phyloP scores from a whole-genome alignment of 352 stramenopile genomes.

The Phytophthora cajani region DNA sequence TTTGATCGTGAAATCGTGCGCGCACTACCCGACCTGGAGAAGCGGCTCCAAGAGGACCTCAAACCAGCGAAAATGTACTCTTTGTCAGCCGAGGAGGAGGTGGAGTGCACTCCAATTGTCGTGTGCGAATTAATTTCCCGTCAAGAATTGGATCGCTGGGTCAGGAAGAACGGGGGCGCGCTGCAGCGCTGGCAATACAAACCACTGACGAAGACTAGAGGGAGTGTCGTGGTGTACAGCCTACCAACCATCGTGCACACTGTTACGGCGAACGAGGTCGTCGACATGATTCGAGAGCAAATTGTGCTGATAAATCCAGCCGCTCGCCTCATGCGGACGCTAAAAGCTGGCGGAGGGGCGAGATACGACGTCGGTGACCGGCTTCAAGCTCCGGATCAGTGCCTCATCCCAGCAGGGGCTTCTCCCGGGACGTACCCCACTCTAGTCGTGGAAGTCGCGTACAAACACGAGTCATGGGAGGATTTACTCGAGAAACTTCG shows the following conservation, averaged over 20 bases:
- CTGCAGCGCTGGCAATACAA: slow-evolving; percentile 30
- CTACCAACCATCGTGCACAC: slow-evolving; percentile 6
- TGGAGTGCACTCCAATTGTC: slow-evolving; percentile 17
- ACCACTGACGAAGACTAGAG: slow-evolving; percentile 9
- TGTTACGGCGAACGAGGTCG: slow-evolving; percentile 5
- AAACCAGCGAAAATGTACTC: neutral
- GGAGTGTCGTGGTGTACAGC: slow-evolving; percentile 16
- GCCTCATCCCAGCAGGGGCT: slow-evolving; percentile 8
- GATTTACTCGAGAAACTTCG: slow-evolving; percentile 1
- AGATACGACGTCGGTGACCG: slow-evolving; percentile 24
- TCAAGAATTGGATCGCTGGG: slow-evolving; percentile 12
- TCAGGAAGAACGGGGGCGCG: slow-evolving; percentile 11
- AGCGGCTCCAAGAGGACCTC: neutral
- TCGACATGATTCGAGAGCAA: slow-evolving; percentile 15
- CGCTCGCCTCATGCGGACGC: slow-evolving; percentile 12
- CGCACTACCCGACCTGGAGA: neutral
- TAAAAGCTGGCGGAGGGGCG: neutral
- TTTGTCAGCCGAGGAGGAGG: neutral
- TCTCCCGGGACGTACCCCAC: slow-evolving; percentile 3
- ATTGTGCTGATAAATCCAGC: neutral
- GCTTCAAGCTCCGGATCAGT: slow-evolving; percentile 16
- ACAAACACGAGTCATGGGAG: slow-evolving; percentile 18
- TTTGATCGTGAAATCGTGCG: neutral
- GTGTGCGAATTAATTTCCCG: slow-evolving; percentile 27
- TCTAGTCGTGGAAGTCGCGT: slow-evolving; percentile 19